Percentiles rank a stretch among this genome's conserved stretches.
Evolutionary conservation across 257 asterid genomes (phyloP).

Genomic region (Ophiorrhiza pumila): DNA sequence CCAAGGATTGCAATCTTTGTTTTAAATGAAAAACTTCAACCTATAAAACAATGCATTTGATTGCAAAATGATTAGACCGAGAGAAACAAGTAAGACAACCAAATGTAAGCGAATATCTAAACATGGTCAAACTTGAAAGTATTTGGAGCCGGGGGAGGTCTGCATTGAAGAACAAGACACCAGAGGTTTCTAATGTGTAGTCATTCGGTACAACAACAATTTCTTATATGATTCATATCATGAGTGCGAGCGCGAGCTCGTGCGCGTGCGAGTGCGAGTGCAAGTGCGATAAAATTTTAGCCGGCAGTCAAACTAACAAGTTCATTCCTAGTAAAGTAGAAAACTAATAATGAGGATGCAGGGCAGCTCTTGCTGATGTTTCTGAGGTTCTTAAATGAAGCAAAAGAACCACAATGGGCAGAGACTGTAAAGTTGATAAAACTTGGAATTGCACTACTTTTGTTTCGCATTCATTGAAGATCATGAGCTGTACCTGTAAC

Average conservation of each 20-base stretch:
- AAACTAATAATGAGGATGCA: neutral
- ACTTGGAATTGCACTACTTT: neutral
- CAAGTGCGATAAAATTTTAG: too few relatives aligned
- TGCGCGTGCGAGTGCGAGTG: too few relatives aligned
- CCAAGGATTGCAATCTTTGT: slow-evolving; percentile 89
- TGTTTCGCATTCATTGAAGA: neutral
- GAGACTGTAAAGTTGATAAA: neutral
- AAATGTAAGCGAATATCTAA: neutral
- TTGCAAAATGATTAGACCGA: neutral
- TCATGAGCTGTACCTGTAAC: slow-evolving; percentile 62
- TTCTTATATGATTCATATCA: too few relatives aligned
- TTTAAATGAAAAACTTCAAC: slow-evolving; percentile 90
- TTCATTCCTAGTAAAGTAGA: neutral
- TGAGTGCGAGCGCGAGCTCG: too few relatives aligned
- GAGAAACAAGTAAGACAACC: neutral
- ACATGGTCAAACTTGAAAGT: neutral
- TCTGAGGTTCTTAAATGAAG: neutral
- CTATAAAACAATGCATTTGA: slow-evolving; percentile 36
- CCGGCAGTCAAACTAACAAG: too few relatives aligned
- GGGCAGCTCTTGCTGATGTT: neutral
- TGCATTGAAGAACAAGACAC: neutral
- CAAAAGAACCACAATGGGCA: neutral
- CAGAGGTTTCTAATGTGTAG: too few relatives aligned
- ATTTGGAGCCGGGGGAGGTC: neutral
- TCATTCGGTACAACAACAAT: too few relatives aligned